A percentile compares a stretch with the other conserved stretches of the same genome.
These are phyloP conservation scores for Agastache rugosa DNA, from an alignment of 257 asterid species.

Conservation along the genomic window DNA sequence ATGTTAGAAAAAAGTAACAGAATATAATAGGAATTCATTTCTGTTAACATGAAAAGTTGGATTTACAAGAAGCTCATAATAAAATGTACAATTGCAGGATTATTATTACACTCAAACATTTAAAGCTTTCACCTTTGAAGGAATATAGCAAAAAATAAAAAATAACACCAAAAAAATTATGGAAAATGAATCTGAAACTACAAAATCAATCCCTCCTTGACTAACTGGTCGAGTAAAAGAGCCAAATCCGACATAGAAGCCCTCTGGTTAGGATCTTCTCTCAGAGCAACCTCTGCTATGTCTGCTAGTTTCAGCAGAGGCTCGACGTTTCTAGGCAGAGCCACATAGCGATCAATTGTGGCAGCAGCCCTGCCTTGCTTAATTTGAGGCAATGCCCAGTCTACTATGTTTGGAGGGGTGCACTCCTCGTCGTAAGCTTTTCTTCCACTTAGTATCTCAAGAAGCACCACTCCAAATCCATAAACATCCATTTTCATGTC, in stretches of 20 bases:
- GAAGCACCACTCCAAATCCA: slow-evolving; percentile 81
- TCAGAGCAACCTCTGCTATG: slow-evolving; percentile 73
- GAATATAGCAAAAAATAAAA: not conserved
- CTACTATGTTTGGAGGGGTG: slow-evolving; percentile 68
- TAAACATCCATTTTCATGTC: slow-evolving; percentile 75
- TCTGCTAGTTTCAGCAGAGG: slow-evolving; percentile 91
- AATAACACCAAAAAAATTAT: slow-evolving; percentile 33
- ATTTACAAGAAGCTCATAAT: slow-evolving; percentile 59
- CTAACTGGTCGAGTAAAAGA: slow-evolving; percentile 62
- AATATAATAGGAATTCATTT: too few species aligned
- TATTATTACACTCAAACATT: slow-evolving; percentile 46
- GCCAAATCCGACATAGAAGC: slow-evolving; percentile 74
- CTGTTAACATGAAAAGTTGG: not conserved
- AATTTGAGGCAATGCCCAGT: slow-evolving; percentile 85
- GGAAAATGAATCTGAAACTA: slow-evolving; percentile 43
- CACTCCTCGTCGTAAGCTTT: slow-evolving; percentile 75
- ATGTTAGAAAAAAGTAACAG: too few species aligned
- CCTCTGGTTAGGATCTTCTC: slow-evolving; percentile 65
- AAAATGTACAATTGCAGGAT: slow-evolving; percentile 73
- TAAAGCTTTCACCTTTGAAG: slow-evolving; percentile 38
- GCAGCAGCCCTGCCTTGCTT: slow-evolving; percentile 87
- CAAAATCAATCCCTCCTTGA: slow-evolving; percentile 75
- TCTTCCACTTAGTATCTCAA: slow-evolving; percentile 91
- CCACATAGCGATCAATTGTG: slow-evolving; percentile 65
- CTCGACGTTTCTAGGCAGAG: slow-evolving; percentile 85